Percentiles rank a stretch among this genome's conserved stretches.
phyloP scores from a whole-genome alignment of 768 basidiomycete genomes.

The Paxillus rubicundulus region DNA sequence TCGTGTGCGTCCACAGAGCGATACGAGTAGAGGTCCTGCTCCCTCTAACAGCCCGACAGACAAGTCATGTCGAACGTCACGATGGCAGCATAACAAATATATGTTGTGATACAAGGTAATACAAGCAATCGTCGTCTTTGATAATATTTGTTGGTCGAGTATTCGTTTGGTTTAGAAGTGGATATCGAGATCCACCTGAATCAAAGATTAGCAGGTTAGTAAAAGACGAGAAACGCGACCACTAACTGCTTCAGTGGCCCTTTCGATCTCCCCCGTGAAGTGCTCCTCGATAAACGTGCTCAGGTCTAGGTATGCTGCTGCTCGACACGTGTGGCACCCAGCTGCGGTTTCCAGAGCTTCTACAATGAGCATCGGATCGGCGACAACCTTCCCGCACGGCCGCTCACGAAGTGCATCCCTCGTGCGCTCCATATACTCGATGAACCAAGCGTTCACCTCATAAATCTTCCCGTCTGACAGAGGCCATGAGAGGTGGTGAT shows the following conservation, averaged over 20 bases:
- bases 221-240: not conserved
- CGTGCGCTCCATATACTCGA: conserved; percentile 34
- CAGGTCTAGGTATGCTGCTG: conserved; percentile 30
- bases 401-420: conserved; percentile 29
- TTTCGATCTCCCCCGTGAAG: conserved; percentile 29
- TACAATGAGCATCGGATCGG: conserved; percentile 29
- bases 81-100: not conserved
- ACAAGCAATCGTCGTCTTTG: not conserved
- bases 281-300: conserved; percentile 32
- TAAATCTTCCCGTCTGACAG: conserved; percentile 35
- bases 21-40: too few relatives aligned
- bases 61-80: too few relatives aligned
- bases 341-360: conserved; percentile 31
- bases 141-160: not conserved
- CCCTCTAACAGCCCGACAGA: too few relatives aligned
- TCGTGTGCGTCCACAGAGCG: too few relatives aligned
- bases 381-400: conserved; percentile 30
- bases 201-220: conserved; percentile 6
- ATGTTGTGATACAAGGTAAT: conserved; percentile 10
- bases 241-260: conserved; percentile 26
- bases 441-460: conserved; percentile 35
- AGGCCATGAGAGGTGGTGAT: conserved; percentile 33
- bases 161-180: conserved; percentile 18
- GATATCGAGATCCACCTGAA: conserved; percentile 33
- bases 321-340: conserved; percentile 29